Evolutionary conservation across 371 early-diverging fungal species (phyloP).

Genomic region (Haplosporangium sp.): DNA sequence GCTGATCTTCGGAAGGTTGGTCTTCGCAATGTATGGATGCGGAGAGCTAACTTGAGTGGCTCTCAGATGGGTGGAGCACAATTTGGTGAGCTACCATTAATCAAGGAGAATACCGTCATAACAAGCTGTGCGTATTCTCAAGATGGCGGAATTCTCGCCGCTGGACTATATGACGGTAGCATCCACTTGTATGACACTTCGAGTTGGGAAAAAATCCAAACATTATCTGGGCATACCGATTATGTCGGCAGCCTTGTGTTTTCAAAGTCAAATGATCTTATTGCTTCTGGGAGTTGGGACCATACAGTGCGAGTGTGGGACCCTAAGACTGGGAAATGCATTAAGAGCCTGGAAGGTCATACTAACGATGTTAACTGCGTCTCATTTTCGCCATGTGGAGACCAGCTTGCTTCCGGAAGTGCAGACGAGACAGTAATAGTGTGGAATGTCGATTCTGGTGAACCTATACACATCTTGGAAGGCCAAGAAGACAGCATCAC

Average conservation of each 20-base stretch:
- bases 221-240: background rate
- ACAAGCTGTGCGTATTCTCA: constrained; percentile 2
- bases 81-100: constrained; percentile 10
- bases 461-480: background rate
- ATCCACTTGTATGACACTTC: constrained; percentile 6
- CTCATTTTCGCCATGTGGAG: constrained; percentile 1
- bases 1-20: constrained; percentile 10
- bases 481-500: background rate
- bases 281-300: constrained; percentile 1
- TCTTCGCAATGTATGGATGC: constrained; percentile 9
- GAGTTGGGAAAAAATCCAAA: constrained; percentile 3
- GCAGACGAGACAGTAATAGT: constrained; percentile 4
- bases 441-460: constrained; percentile 4
- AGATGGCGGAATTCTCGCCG: constrained; percentile 7
- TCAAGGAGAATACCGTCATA: constrained; percentile 1
- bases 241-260: background rate
- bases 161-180: background rate
- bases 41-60: constrained; percentile 6
- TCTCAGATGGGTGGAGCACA: constrained; percentile 8
- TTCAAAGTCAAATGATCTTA: background rate
- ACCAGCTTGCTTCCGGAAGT: constrained; percentile 9
- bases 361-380: background rate
- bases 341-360: background rate
- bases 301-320: constrained; percentile 4
- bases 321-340: background rate